Base-by-base conservation (phyloP, 202 grass and related monocot species). In the Setaria italica region DNA sequence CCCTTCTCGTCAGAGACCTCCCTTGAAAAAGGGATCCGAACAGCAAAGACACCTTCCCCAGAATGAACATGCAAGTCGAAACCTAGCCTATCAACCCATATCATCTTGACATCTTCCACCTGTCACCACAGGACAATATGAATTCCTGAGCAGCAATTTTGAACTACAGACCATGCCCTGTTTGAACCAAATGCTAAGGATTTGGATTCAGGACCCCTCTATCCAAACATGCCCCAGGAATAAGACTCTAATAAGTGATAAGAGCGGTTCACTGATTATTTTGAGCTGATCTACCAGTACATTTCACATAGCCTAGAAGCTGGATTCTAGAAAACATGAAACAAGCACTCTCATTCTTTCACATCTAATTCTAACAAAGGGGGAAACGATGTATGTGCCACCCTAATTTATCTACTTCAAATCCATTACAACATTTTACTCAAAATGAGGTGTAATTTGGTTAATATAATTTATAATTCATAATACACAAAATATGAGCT, bases 1-100 rank as follows among this genome's bases (percentile, higher is more conserved):
- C 85, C 92, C 82, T 99, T 99, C 69, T 96, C 92, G 34, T 99
- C 94, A 62, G 92, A 80, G 3, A 99, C 93, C 85, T 96, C 90
- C 25, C 91, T 91, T 59, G 92, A 74, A 72, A 99, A 96, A 88
- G 97, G 93, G 70, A 96, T 94, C 77, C 93, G 88, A 54, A 82
- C 89, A 57, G 86, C 68, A 85, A 94, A 99, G 11, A 87, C 67
- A 11, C 87, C 92, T 65, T 94, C 54, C 79, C 84, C 76, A 20
- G 90, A 96, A 70, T 80, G 85, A 75, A 94, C 84, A 58, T 94
- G 91, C 63, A 99, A 51, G 80, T 99, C 97, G n/a, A 99, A 99
- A 76, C 97, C 97, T 15, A 99, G 74, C 29, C 90, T 85, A 53
- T 99, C 93, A 56, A 99, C 92, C 97, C 97, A 99, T 68, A 99